Evolutionary conservation across 2,329 filamentous ascomycete genomes (phyloP).

Genomic region (Nannizziopsis arthrosporioides): DNA sequence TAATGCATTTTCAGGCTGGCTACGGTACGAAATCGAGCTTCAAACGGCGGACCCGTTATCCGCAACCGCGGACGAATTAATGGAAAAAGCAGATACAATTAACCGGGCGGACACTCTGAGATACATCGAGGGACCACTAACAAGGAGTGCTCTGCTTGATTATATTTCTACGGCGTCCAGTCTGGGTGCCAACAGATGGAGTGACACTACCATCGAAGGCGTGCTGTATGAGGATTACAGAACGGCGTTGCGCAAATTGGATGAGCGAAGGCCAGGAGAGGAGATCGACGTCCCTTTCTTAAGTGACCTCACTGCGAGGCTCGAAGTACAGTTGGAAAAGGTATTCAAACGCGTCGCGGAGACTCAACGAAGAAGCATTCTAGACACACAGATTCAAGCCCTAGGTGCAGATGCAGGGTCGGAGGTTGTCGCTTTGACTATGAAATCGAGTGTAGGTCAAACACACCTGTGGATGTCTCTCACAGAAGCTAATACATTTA

Average conservation of each 20-base stretch:
- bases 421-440: constrained; percentile 43
- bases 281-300: constrained; percentile 45
- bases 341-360: constrained; percentile 59
- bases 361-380: constrained; percentile 55
- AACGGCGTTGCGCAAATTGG: constrained; percentile 41
- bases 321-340: constrained; percentile 46
- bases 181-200: constrained; percentile 37
- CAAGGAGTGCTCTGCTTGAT: constrained; percentile 50
- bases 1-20: constrained; percentile 66
- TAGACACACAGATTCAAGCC: constrained; percentile 48
- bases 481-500: constrained; percentile 8
- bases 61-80: constrained; percentile 54
- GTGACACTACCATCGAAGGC: constrained; percentile 25
- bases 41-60: constrained; percentile 53
- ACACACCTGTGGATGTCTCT: background rate
- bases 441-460: constrained; percentile 41
- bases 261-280: constrained; percentile 38
- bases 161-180: constrained; percentile 38
- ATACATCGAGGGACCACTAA: constrained; percentile 64
- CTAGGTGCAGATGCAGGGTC: constrained; percentile 32
- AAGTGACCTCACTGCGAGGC: constrained; percentile 50
- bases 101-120: constrained; percentile 60
- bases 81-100: constrained; percentile 64
- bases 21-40: constrained; percentile 70
- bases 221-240: constrained; percentile 39